Conservation (phyloP, 148 eudicot genomes). For the Dysphania ambrosioides region DNA sequence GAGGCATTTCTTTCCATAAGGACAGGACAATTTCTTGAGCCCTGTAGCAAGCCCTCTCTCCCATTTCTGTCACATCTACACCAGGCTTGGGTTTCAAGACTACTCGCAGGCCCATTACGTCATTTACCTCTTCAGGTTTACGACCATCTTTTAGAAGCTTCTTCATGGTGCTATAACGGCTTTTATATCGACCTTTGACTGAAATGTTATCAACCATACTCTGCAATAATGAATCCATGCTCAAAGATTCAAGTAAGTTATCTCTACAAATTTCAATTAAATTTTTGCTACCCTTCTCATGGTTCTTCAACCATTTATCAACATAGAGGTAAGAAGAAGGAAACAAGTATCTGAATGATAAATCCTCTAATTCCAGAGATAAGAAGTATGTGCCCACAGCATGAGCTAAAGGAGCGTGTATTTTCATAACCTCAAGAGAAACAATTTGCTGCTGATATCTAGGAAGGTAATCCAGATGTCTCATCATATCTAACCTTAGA, state of each 20-base stretch:
- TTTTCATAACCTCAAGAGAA: constrained; percentile 80
- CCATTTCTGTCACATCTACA: constrained; percentile 36
- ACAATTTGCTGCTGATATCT: constrained; percentile 70
- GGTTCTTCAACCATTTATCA: constrained; percentile 83
- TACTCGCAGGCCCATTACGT: constrained; percentile 80
- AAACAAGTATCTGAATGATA: constrained; percentile 79
- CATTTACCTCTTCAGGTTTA: constrained; percentile 87
- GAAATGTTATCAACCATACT: constrained; percentile 59
- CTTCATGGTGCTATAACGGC: constrained; percentile 96
- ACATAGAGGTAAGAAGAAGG: constrained; percentile 87
- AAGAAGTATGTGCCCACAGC: constrained; percentile 65
- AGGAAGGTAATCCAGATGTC: constrained; percentile 75
- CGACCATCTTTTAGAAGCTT: constrained; percentile 90
- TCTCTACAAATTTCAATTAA: constrained; percentile 61
- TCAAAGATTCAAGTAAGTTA: constrained; percentile 48
- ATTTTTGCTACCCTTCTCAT: constrained; percentile 64
- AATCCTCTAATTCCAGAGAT: constrained; percentile 83
- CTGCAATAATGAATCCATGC: constrained; percentile 44
- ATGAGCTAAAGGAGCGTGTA: constrained; percentile 94
- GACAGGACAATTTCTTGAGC: constrained; percentile 58
- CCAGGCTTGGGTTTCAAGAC: constrained; percentile 52
- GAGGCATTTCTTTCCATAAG: constrained; percentile 83
- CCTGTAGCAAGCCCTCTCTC: constrained; percentile 80
- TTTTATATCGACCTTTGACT: constrained; percentile 87
- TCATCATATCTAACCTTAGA: constrained; percentile 81